These are phyloP conservation scores for Plantago coronopus DNA, from an alignment of 305 asterid genomes.

Conservation along the genomic window DNA sequence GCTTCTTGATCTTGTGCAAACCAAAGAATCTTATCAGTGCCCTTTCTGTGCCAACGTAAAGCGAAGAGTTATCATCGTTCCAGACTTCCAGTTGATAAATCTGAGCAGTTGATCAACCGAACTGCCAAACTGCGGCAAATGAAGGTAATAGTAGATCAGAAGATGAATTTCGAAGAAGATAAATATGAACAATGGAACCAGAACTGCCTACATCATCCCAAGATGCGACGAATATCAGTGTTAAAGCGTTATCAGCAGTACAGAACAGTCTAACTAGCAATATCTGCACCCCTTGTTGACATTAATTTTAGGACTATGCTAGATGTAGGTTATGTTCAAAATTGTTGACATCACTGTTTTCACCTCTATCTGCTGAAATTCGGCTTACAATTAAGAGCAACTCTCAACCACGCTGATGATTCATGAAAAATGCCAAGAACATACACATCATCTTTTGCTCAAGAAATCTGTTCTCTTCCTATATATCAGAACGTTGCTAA, in stretches of 20 bases:
- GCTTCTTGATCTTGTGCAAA: slow-evolving; percentile 36
- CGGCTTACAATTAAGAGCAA: slow-evolving; percentile 2
- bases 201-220: neutral
- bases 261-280: neutral
- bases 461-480: no score
- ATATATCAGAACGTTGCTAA: neutral
- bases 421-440: slow-evolving; percentile 6
- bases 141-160: neutral
- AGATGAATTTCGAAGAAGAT: slow-evolving; percentile 4
- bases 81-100: no score
- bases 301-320: neutral
- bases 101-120: no score
- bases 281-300: neutral
- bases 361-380: neutral
- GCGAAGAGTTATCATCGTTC: no score
- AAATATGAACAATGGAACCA: neutral
- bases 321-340: neutral
- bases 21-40: slow-evolving; percentile 31
- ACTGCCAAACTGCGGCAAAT: no score
- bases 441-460: neutral
- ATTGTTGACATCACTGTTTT: neutral
- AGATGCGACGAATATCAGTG: neutral
- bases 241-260: neutral
- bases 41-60: no score
- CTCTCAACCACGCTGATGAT: neutral